These are phyloP conservation scores for Yamadazyma blattariae DNA, from an alignment of 1,139 yeast species.

Conservation along the genomic window DNA sequence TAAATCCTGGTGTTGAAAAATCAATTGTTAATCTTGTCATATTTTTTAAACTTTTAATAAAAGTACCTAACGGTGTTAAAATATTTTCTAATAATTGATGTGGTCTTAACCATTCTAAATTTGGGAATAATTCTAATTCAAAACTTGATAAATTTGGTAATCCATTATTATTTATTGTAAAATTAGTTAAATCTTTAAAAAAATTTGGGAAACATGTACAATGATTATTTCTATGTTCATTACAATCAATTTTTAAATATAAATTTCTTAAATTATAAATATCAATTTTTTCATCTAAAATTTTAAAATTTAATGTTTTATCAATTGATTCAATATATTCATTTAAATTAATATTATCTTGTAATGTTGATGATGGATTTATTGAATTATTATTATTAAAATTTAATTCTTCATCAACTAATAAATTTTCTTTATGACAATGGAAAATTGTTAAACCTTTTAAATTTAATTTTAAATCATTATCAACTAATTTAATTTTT, in stretches of 20 bases:
- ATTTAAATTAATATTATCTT: slow-evolving; percentile 2
- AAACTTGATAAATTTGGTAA: slow-evolving; percentile 30
- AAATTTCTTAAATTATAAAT: slow-evolving; percentile 21
- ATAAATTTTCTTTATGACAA: slow-evolving; percentile 25
- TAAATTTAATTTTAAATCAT: slow-evolving; percentile 23
- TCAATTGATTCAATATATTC: slow-evolving; percentile 17
- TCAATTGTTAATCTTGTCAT: slow-evolving; percentile 28
- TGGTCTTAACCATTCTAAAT: slow-evolving; percentile 38
- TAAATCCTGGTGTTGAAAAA: slow-evolving; percentile 38
- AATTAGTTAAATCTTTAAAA: slow-evolving; percentile 25
- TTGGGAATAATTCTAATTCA: slow-evolving; percentile 35
- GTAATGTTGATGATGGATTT: background rate
- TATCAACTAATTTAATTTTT: slow-evolving; percentile 20
- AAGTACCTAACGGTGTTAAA: slow-evolving; percentile 31
- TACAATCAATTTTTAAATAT: slow-evolving; percentile 33
- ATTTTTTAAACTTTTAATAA: slow-evolving; percentile 23
- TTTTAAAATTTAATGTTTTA: slow-evolving; percentile 21
- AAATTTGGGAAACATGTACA: slow-evolving; percentile 34
- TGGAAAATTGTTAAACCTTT: slow-evolving; percentile 34
- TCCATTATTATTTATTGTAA: slow-evolving; percentile 21
- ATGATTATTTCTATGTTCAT: slow-evolving; percentile 21
- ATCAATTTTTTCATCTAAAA: slow-evolving; percentile 25
- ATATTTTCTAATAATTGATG: slow-evolving; percentile 32
- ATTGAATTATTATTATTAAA: background rate
- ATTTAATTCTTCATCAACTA: slow-evolving; percentile 5